Evolutionary conservation across 2,329 filamentous ascomycete genomes (phyloP).

Genomic region (Hypoxylon sp.): DNA sequence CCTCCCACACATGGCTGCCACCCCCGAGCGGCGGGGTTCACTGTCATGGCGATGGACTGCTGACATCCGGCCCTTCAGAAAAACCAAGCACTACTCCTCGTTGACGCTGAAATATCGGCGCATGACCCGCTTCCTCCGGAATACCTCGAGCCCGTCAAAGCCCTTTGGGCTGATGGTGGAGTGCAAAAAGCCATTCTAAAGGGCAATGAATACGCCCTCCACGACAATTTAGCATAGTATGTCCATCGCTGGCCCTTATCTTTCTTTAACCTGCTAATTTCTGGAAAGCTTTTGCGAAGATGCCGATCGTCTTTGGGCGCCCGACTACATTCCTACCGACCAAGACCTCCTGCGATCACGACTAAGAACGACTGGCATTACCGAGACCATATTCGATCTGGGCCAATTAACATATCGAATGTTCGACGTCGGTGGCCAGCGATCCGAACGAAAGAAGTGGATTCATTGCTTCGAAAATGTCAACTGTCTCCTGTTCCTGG

Average conservation of each 20-base stretch:
- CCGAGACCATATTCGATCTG: conserved; percentile 92
- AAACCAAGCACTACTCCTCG: conserved; percentile 81
- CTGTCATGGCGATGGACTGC: conserved; percentile 21
- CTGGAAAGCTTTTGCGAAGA: conserved; percentile 82
- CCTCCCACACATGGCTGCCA: conserved; percentile 20
- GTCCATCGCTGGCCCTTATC: conserved; percentile 54
- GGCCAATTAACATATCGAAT: conserved; percentile 95
- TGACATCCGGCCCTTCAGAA: conserved; percentile 66
- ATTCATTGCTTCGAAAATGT: conserved; percentile 97
- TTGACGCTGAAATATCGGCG: conserved; percentile 85
- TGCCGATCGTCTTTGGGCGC: conserved; percentile 80
- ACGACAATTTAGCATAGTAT: conserved; percentile 96
- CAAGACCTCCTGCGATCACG: conserved; percentile 94
- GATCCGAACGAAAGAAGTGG: conserved; percentile 97
- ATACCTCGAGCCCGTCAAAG: conserved; percentile 85
- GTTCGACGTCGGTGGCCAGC: conserved; percentile 94
- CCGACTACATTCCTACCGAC: conserved; percentile 88
- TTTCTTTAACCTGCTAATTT: conserved; percentile 43
- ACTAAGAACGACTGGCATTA: conserved; percentile 94
- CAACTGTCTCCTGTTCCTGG: conserved; percentile 91
- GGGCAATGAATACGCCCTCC: conserved; percentile 95
- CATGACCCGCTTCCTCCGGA: conserved; percentile 85
- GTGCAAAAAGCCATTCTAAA: conserved; percentile 90
- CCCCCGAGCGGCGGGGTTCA: background rate
- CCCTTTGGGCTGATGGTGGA: conserved; percentile 85